A percentile compares a stretch with the other conserved stretches of the same genome.
Evolutionary conservation across 805 yeast species (phyloP).

Genomic region (Wickerhamomyces rabaulensis): DNA sequence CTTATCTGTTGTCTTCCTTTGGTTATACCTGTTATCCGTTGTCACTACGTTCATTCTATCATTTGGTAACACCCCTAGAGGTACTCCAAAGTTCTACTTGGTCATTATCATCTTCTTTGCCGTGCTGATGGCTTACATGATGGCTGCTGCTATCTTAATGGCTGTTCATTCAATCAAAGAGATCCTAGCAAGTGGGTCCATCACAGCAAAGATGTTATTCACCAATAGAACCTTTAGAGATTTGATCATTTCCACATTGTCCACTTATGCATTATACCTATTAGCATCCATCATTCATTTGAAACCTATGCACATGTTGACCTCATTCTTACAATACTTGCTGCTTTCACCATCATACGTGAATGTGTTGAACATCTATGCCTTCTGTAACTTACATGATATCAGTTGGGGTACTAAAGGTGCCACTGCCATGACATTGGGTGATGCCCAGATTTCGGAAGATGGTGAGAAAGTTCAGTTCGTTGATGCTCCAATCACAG

Average conservation of each 20-base stretch:
- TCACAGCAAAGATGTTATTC: slow-evolving; percentile 44
- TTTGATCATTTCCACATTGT: slow-evolving; percentile 74
- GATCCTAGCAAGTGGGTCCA: slow-evolving; percentile 29
- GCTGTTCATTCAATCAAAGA: slow-evolving; percentile 65
- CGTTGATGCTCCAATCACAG: slow-evolving; percentile 69
- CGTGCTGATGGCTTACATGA: slow-evolving; percentile 79
- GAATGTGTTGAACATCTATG: slow-evolving; percentile 87
- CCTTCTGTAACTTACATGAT: slow-evolving; percentile 94
- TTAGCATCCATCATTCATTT: slow-evolving; percentile 74
- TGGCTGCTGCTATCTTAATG: slow-evolving; percentile 81
- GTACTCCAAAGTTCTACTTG: slow-evolving; percentile 74
- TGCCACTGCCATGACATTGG: slow-evolving; percentile 67
- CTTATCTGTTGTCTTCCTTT: slow-evolving; percentile 70
- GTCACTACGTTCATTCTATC: slow-evolving; percentile 84
- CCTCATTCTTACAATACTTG: slow-evolving; percentile 80
- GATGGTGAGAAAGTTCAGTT: slow-evolving; percentile 54
- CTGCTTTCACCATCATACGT: slow-evolving; percentile 84
- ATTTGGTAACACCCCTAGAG: slow-evolving; percentile 91
- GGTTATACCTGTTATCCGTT: slow-evolving; percentile 79
- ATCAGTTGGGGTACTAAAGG: slow-evolving; percentile 98
- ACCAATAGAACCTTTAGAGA: slow-evolving; percentile 75
- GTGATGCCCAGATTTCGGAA: slow-evolving; percentile 69
- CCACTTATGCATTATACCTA: slow-evolving; percentile 80
- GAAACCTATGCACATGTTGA: slow-evolving; percentile 91
- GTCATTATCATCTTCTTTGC: slow-evolving; percentile 79